Conservation (phyloP, 139 green algal genomes). For the Ettlia oleoabundans region DNA sequence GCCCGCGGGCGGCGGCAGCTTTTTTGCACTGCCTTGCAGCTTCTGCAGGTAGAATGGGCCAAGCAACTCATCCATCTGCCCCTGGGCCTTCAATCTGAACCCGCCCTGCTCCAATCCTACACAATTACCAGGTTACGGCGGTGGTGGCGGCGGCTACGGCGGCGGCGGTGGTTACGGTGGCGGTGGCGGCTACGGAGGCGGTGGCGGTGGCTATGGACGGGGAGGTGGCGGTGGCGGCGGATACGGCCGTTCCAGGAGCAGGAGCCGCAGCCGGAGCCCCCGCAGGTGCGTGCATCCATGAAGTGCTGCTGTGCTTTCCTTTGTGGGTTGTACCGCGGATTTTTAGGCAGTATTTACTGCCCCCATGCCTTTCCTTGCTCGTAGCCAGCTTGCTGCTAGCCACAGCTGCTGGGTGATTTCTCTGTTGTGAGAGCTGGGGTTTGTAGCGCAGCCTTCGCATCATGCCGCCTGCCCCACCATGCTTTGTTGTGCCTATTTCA, state of each 20-base stretch:
- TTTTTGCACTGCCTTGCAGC: too few relatives aligned
- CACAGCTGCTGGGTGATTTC: background rate
- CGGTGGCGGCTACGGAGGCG: conserved; percentile 12
- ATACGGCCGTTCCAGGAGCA: background rate
- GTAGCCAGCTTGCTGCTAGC: too few relatives aligned
- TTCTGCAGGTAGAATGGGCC: too few relatives aligned
- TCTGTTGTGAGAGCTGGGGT: background rate
- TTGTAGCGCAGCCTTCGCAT: background rate
- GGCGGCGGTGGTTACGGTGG: background rate
- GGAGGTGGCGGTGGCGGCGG: background rate
- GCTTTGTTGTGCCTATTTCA: background rate
- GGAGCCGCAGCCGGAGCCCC: background rate
- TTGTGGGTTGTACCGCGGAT: too few relatives aligned
- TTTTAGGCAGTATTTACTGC: too few relatives aligned
- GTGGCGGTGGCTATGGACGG: background rate
- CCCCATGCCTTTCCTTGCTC: too few relatives aligned
- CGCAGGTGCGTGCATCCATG: background rate
- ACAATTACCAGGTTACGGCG: background rate
- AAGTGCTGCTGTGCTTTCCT: background rate
- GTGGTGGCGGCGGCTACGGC: background rate
- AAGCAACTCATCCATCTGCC: too few relatives aligned
- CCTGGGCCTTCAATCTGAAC: too few relatives aligned
- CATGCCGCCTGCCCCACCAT: background rate
- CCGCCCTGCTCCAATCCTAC: too few relatives aligned
- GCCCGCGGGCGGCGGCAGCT: too few relatives aligned